Base-by-base conservation (phyloP, 208 protist species). In the Acanthamoeba royreba region DNA sequence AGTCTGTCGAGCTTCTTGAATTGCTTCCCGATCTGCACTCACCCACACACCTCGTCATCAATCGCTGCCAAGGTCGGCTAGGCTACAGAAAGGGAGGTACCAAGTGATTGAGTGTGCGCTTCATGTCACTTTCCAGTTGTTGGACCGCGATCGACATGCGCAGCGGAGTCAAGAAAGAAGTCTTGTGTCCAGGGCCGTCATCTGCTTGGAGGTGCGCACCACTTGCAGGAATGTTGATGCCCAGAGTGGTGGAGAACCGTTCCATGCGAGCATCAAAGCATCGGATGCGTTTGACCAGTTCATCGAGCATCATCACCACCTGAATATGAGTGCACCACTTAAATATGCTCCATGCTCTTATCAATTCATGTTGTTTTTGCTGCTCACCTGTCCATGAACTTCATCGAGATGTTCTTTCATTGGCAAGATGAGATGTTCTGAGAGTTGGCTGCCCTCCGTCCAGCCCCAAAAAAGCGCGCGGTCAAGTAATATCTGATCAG, bases 281-380 rank as follows among this genome's bases (percentile, higher is more conserved):
- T 38, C 45, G n/a, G 22, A 88, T 88, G 45, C 81, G 81, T 7
- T 9, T 5, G 22, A 61, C n/a, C 5, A 88, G 81, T 47, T 88
- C 81, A 28, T 88, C 81, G 3, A 88, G n/a, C 81, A 88, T 88
- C 81, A 61, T 61, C 45, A 88, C 81, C 81, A 88, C 77, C 77
- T 87, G 72, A 28, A 4, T 83, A 52, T 45, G 35, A 9, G 45
- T 69, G 58, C 58, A 69, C 7, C n/a, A n/a, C n/a, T 69, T 9
- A 55, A 19, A 55, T 25, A 55, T 9, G 19, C 9, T 9, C 49
- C 49, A 55, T 9, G 49, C 49, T 25, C 49, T 25, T 35, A 28
- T 4, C 25, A 5, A 8, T 17, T n/a, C 55, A 66, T 66, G 28
- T 4, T 28, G 7, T 40, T 40, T 38, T n/a, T n/a, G n/a, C n/a